A percentile compares a stretch with the other conserved stretches of the same genome.
phyloP scores from a whole-genome alignment of 2,329 filamentous ascomycete genomes.

The Lasiodiplodia citricola region DNA sequence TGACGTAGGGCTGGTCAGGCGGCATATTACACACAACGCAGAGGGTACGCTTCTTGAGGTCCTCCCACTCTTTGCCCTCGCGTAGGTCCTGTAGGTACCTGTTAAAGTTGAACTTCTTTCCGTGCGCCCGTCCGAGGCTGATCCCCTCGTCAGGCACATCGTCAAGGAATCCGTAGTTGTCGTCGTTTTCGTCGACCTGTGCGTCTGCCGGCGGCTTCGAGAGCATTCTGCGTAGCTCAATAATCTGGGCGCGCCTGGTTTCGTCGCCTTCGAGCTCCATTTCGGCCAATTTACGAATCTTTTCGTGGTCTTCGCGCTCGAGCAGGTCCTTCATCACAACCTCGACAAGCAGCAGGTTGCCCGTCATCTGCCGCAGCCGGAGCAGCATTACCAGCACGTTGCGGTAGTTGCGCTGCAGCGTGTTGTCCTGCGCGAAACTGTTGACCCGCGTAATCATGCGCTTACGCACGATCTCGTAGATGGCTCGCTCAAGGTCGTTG shows the following conservation, averaged over 20 bases:
- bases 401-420: slow-evolving; percentile 42
- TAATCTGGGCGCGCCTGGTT: neutral
- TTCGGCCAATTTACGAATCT: slow-evolving; percentile 44
- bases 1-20: slow-evolving; percentile 51
- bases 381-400: slow-evolving; percentile 54
- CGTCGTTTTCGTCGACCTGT: neutral
- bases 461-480: slow-evolving; percentile 59
- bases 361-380: slow-evolving; percentile 58
- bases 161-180: neutral
- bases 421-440: slow-evolving; percentile 31
- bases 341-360: slow-evolving; percentile 56
- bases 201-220: neutral
- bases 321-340: slow-evolving; percentile 53
- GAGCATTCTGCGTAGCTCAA: slow-evolving; percentile 14
- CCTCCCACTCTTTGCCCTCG: slow-evolving; percentile 42
- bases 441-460: slow-evolving; percentile 53
- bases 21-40: slow-evolving; percentile 52
- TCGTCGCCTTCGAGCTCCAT: slow-evolving; percentile 29
- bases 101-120: slow-evolving; percentile 47
- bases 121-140: slow-evolving; percentile 41
- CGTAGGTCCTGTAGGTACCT: slow-evolving; percentile 47
- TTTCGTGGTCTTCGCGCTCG: slow-evolving; percentile 51
- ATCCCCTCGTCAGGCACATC: slow-evolving; percentile 16
- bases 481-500: slow-evolving; percentile 56
- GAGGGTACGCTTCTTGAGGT: slow-evolving; percentile 47